Evolutionary conservation across 2,329 filamentous ascomycete genomes (phyloP).

Genomic region (Diaporthe amygdali): DNA sequence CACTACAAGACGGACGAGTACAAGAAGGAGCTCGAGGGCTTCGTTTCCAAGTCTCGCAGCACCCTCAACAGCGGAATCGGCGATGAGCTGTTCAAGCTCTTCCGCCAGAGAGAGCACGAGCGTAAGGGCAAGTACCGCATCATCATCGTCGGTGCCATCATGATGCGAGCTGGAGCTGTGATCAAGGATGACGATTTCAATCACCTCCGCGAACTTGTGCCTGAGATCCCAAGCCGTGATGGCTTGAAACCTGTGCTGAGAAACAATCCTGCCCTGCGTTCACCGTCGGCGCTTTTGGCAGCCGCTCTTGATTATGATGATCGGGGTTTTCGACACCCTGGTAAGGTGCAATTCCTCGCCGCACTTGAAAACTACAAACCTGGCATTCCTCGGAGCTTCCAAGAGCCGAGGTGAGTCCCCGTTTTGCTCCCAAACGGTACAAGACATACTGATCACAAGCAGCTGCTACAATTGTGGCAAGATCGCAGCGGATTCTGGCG

Average conservation of each 20-base stretch:
- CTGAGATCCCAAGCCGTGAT: conserved; percentile 15
- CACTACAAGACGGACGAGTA: conserved; percentile 8
- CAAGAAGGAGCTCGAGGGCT: not conserved
- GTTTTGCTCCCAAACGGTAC: not conserved
- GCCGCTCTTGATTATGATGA: not conserved
- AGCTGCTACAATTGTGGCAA: conserved; percentile 33
- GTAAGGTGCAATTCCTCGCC: conserved; percentile 29
- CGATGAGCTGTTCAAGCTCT: conserved; percentile 14
- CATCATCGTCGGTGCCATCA: conserved; percentile 28
- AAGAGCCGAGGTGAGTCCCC: conserved; percentile 23
- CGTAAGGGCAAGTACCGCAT: conserved; percentile 26
- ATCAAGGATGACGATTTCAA: conserved; percentile 29
- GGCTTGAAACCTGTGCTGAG: not conserved
- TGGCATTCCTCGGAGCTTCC: conserved; percentile 26
- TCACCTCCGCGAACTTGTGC: conserved; percentile 26
- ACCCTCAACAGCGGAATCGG: conserved; percentile 17
- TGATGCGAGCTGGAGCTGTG: conserved; percentile 32
- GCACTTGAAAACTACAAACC: conserved; percentile 30
- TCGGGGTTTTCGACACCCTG: conserved; percentile 26
- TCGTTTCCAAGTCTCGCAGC: not conserved
- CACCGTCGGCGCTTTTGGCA: not conserved
- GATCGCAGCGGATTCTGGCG: conserved; percentile 23
- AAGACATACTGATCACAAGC: not conserved
- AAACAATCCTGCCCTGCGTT: too few species aligned
- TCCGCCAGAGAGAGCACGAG: conserved; percentile 32